phyloP scores from a whole-genome alignment of 805 yeast genomes.

The Teunomyces atbi region DNA sequence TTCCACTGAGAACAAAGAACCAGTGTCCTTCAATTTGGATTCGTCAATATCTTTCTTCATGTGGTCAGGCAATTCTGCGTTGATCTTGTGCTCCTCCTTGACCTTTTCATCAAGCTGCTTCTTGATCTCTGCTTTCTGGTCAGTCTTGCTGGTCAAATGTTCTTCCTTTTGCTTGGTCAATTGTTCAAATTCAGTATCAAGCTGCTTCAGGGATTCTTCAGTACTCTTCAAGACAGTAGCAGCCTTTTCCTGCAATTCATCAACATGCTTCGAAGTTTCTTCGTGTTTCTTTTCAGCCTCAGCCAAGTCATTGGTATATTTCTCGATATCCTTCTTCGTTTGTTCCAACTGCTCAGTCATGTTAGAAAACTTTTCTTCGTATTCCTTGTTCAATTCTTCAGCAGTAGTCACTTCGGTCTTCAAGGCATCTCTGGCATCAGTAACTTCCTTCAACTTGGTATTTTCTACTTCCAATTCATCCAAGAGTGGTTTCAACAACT shows the following conservation, averaged over 20 bases:
- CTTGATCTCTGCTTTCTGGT: conserved; percentile 34
- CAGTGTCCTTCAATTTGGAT: conserved; percentile 34
- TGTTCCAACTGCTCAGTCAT: conserved; percentile 44
- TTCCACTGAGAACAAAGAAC: conserved; percentile 38
- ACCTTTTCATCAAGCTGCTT: conserved; percentile 30
- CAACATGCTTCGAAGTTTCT: conserved; percentile 38
- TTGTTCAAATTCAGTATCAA: conserved; percentile 43
- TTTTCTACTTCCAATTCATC: conserved; percentile 52
- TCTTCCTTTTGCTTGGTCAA: conserved; percentile 40
- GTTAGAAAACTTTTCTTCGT: conserved; percentile 42
- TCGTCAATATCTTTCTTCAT: conserved; percentile 39
- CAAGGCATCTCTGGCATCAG: conserved; percentile 47
- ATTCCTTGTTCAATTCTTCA: conserved; percentile 45
- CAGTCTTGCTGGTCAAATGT: conserved; percentile 34
- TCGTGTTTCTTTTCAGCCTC: conserved; percentile 36
- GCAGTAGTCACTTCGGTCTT: conserved; percentile 44
- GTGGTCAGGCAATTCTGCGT: conserved; percentile 53
- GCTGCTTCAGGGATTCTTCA: conserved; percentile 25
- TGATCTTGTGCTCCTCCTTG: conserved; percentile 49
- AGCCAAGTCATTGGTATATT: conserved; percentile 31
- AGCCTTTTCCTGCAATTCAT: conserved; percentile 27
- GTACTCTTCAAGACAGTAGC: conserved; percentile 25
- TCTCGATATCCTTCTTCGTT: conserved; percentile 37
- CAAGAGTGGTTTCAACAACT: conserved; percentile 52
- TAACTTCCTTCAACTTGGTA: conserved; percentile 48